Conservation (phyloP, 768 basidiomycete genomes). For the Dendrothele bispora region DNA sequence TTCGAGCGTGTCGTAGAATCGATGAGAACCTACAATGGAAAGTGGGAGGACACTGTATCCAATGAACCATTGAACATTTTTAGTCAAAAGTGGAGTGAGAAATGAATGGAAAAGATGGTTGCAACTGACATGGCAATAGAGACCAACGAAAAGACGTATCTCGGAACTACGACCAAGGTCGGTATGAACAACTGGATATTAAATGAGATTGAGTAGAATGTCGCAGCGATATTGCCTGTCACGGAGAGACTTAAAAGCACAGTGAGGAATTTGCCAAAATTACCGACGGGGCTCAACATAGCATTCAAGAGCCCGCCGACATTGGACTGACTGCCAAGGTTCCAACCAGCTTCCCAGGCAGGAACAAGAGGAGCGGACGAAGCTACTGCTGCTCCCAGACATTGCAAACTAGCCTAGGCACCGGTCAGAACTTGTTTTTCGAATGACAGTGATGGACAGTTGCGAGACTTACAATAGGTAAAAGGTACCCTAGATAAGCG, state of each 20-base stretch:
- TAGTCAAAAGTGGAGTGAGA: no score
- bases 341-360: slow-evolving; percentile 61
- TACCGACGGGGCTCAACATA: slow-evolving; percentile 67
- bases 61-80: no score
- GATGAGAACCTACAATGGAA: slow-evolving; percentile 72
- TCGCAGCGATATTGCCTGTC: slow-evolving; percentile 78
- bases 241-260: slow-evolving; percentile 82
- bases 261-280: slow-evolving; percentile 78
- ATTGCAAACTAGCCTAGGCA: slow-evolving; percentile 43
- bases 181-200: slow-evolving; percentile 73
- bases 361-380: slow-evolving; percentile 56
- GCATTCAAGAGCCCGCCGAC: slow-evolving; percentile 73
- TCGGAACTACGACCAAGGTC: slow-evolving; percentile 55
- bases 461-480: slow-evolving; percentile 55
- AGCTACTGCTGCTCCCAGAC: slow-evolving; percentile 67
- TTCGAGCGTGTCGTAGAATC: slow-evolving; percentile 66
- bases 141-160: slow-evolving; percentile 76
- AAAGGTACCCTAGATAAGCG: slow-evolving; percentile 65
- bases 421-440: no score
- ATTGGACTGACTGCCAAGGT: slow-evolving; percentile 49
- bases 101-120: no score
- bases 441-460: neutral
- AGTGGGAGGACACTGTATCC: slow-evolving; percentile 66
- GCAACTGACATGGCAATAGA: slow-evolving; percentile 66
- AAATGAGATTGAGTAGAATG: slow-evolving; percentile 79